Conservation (phyloP, 2,329 filamentous ascomycete genomes). For the Diaporthe vexans region DNA sequence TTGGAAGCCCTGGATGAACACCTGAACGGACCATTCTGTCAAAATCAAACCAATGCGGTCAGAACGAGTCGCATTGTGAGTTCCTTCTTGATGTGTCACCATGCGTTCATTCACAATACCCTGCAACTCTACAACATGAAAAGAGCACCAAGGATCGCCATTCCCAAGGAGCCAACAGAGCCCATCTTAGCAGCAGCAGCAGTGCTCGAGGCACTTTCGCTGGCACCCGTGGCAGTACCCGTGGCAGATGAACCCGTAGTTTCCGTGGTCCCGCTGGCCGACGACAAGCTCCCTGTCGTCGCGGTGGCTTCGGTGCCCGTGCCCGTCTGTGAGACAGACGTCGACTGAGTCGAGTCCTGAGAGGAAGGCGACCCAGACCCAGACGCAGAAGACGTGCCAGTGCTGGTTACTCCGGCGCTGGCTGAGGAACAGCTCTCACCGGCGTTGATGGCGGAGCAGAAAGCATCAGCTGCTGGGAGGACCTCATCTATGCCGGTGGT, state of each 20-base stretch:
- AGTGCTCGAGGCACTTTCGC: conserved; percentile 20
- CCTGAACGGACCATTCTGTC: background rate
- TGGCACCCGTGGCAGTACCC: conserved; percentile 29
- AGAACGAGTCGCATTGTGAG: background rate
- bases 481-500: conserved; percentile 17
- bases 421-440: conserved; percentile 34
- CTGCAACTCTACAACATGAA: background rate
- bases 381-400: background rate
- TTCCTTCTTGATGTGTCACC: background rate
- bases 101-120: background rate
- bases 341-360: background rate
- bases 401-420: conserved; percentile 3
- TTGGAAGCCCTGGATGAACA: too few relatives aligned
- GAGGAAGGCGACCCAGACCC: background rate
- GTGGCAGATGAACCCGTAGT: background rate
- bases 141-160: conserved; percentile 28
- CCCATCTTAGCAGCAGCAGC: conserved; percentile 25
- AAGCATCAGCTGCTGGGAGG: conserved; percentile 16
- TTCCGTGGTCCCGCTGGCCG: background rate
- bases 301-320: background rate
- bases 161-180: conserved; percentile 27
- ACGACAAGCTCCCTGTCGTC: conserved; percentile 3
- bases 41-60: too few relatives aligned
- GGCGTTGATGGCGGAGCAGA: conserved; percentile 36
- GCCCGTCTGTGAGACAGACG: background rate